Evolutionary conservation across 1,284 basidiomycete species (phyloP).

Genomic region (Leccinum pachyderme): DNA sequence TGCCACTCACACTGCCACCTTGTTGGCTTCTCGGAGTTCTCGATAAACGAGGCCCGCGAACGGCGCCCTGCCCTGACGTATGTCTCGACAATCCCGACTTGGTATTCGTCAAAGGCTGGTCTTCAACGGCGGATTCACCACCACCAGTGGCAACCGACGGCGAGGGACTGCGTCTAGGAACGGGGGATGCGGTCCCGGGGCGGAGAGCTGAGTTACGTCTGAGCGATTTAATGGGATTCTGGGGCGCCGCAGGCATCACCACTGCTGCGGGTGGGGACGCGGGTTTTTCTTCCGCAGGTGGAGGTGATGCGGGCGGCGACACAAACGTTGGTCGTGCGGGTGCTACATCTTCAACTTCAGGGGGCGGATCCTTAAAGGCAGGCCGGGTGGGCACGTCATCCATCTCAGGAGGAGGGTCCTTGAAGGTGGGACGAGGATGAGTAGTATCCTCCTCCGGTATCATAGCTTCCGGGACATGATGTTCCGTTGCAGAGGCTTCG

Average conservation of each 20-base stretch:
- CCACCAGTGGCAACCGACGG: constrained; percentile 31
- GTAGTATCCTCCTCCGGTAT: constrained; percentile 22
- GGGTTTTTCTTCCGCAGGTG: constrained; percentile 27
- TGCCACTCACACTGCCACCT: constrained; percentile 46
- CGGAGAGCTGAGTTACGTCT: constrained; percentile 31
- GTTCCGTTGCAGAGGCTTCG: constrained; percentile 2
- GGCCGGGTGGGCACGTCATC: constrained; percentile 40
- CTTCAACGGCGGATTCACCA: constrained; percentile 36
- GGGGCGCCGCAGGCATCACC: constrained; percentile 48
- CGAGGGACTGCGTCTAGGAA: constrained; percentile 42
- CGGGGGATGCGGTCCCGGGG: constrained; percentile 35
- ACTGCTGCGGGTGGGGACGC: constrained; percentile 35
- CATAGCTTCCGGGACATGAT: constrained; percentile 10
- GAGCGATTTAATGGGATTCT: constrained; percentile 38
- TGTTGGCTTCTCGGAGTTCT: constrained; percentile 42
- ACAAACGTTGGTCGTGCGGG: constrained; percentile 24
- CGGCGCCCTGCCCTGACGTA: constrained; percentile 44
- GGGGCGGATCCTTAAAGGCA: constrained; percentile 40
- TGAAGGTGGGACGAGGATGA: constrained; percentile 36
- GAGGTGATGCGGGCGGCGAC: constrained; percentile 33
- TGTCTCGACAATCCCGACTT: constrained; percentile 41
- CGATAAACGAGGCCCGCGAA: constrained; percentile 53
- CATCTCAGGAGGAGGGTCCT: constrained; percentile 30
- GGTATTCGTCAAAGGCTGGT: constrained; percentile 31
- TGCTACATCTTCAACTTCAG: constrained; percentile 38